Conservation (phyloP, 495 filamentous ascomycete genomes). For the Chaetomidium leptoderma region DNA sequence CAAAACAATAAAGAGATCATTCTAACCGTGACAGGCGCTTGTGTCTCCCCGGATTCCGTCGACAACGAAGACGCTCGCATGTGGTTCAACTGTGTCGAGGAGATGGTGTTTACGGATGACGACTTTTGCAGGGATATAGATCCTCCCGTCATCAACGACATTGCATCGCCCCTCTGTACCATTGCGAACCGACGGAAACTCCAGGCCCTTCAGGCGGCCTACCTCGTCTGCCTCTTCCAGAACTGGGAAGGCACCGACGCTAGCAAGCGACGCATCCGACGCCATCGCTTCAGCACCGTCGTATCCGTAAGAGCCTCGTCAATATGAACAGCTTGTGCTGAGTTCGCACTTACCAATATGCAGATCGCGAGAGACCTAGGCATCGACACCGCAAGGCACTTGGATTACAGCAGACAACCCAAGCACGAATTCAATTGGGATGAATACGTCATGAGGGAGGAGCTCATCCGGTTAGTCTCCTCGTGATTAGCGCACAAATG, state of each 20-base stretch:
- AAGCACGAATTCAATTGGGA: slow-evolving; percentile 30
- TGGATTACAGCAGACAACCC: slow-evolving; percentile 22
- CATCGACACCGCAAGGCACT: slow-evolving; percentile 27
- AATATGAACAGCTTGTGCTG: too few relatives aligned
- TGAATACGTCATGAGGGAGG: slow-evolving; percentile 29
- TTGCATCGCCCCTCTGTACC: slow-evolving; percentile 1
- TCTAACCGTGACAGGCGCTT: slow-evolving; percentile 23
- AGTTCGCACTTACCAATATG: neutral
- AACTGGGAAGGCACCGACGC: slow-evolving; percentile 31
- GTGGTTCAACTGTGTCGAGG: slow-evolving; percentile 35
- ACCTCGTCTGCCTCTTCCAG: slow-evolving; percentile 29
- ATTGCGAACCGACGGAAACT: slow-evolving; percentile 19
- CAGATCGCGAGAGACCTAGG: slow-evolving; percentile 29
- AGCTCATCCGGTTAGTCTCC: slow-evolving; percentile 27
- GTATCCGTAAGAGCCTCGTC: slow-evolving; percentile 24
- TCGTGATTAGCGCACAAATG: too few relatives aligned
- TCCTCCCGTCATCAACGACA: slow-evolving; percentile 10
- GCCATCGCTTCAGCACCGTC: slow-evolving; percentile 30
- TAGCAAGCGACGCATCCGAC: slow-evolving; percentile 29
- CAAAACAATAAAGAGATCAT: neutral
- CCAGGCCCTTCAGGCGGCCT: slow-evolving; percentile 30
- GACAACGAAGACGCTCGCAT: slow-evolving; percentile 29
- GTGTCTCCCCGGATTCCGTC: slow-evolving; percentile 28
- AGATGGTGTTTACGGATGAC: slow-evolving; percentile 32
- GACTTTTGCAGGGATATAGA: slow-evolving; percentile 33